phyloP scores from a whole-genome alignment of 106 monocot species.

The Phalaenopsis equestris region DNA sequence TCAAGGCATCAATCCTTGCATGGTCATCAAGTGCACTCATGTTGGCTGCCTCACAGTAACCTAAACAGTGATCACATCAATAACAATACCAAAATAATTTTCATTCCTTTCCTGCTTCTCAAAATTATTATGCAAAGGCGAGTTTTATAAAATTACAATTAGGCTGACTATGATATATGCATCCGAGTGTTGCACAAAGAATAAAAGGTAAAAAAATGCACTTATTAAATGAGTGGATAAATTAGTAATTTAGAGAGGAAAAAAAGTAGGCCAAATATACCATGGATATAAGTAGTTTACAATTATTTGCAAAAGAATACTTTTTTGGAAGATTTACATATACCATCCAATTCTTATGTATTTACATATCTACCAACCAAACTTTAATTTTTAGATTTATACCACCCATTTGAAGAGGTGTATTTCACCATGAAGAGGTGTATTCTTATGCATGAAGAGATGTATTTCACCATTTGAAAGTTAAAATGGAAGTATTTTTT shows the following conservation, averaged over 20 bases:
- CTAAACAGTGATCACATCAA: background rate
- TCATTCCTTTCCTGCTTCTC: background rate
- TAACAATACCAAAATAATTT: background rate
- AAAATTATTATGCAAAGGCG: background rate
- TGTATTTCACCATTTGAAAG: too few relatives aligned
- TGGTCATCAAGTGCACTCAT: slow-evolving; percentile 20
- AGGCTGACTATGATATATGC: background rate
- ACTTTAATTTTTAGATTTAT: too few relatives aligned
- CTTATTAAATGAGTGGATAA: background rate
- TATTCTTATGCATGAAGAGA: too few relatives aligned
- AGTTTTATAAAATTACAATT: background rate
- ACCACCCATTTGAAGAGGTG: too few relatives aligned
- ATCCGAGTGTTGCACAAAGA: background rate
- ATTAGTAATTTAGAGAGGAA: background rate
- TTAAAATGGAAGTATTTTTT: too few relatives aligned
- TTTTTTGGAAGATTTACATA: too few relatives aligned
- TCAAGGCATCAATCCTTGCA: slow-evolving; percentile 16
- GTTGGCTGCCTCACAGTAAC: background rate
- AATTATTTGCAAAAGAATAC: background rate
- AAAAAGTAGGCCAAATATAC: too few relatives aligned
- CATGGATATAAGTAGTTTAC: background rate
- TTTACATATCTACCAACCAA: too few relatives aligned
- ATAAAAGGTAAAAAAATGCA: background rate
- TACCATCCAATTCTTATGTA: too few relatives aligned
- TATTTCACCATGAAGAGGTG: too few relatives aligned